phyloP scores from a whole-genome alignment of 345 rosid genomes.

The Durio zibethinus region DNA sequence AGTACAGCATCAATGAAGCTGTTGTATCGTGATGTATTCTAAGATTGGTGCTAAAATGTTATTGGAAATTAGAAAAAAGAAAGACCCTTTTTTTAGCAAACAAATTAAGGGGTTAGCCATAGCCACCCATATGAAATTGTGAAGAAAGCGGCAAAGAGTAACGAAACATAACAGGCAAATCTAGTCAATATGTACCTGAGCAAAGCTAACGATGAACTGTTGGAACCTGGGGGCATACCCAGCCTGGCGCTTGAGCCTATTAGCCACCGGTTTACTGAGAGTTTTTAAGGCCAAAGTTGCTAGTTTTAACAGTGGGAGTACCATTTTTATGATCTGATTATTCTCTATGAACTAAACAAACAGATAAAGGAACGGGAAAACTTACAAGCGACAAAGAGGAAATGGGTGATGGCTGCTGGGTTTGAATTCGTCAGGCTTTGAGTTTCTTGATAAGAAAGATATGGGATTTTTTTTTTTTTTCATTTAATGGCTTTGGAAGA shows the following conservation, averaged over 20 bases:
- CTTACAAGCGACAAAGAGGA: neutral
- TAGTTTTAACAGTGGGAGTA: conserved; percentile 16
- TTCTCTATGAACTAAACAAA: neutral
- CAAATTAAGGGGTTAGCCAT: neutral
- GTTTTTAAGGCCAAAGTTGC: conserved; percentile 23
- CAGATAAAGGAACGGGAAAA: neutral
- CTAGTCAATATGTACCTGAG: conserved; percentile 8
- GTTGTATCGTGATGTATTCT: neutral
- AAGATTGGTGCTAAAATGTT: neutral
- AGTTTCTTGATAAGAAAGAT: neutral
- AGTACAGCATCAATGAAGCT: neutral
- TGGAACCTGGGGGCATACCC: conserved; percentile 32
- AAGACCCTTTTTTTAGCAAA: neutral
- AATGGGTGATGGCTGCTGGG: neutral
- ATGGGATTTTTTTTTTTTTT: neutral
- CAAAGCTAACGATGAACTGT: conserved; percentile 44
- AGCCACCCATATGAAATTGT: neutral
- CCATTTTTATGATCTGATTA: conserved; percentile 10
- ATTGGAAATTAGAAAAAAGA: neutral
- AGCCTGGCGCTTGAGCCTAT: conserved; percentile 16
- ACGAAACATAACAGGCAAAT: neutral
- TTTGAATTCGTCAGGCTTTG: neutral
- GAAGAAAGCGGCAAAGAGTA: neutral
- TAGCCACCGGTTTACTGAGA: conserved; percentile 17
- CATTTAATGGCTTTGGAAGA: neutral